Conservation (phyloP, 495 filamentous ascomycete genomes). For the Podospora didyma region DNA sequence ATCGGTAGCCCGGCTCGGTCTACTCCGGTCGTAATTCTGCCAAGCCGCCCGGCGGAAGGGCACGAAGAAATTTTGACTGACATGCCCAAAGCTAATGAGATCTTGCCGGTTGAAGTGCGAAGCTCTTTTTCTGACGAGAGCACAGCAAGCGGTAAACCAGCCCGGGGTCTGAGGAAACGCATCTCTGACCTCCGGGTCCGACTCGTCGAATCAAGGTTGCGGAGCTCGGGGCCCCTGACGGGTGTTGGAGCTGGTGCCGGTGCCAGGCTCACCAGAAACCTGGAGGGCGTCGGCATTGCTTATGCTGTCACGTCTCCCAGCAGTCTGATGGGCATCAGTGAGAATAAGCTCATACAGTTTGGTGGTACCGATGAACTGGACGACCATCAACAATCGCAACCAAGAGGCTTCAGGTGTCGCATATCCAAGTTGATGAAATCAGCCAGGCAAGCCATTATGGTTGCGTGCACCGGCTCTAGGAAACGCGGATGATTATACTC, state of each 20-base stretch:
- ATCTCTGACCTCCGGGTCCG: constrained; percentile 21
- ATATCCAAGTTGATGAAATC: constrained; percentile 21
- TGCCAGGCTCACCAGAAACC: neutral
- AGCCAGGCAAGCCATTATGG: constrained; percentile 16
- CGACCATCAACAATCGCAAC: neutral
- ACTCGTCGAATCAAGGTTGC: constrained; percentile 13
- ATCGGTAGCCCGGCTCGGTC: neutral
- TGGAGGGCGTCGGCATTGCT: neutral
- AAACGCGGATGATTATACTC: constrained; percentile 10
- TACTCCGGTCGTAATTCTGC: neutral
- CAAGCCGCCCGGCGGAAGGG: neutral
- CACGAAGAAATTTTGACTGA: neutral
- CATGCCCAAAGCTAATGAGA: neutral
- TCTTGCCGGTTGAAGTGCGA: constrained; percentile 1
- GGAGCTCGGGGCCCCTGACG: neutral
- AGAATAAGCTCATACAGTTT: neutral
- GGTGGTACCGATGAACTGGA: neutral
- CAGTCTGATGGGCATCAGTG: neutral
- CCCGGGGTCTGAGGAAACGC: constrained; percentile 17
- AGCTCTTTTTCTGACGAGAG: constrained; percentile 10
- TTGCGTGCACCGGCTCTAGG: constrained; percentile 17
- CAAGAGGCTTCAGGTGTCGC: constrained; percentile 16
- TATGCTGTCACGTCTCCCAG: neutral
- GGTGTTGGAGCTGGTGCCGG: neutral
- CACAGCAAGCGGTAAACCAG: constrained; percentile 9